These are phyloP conservation scores for Begonia peltatifolia DNA, from an alignment of 306 rosid genomes.

Conservation along the genomic window DNA sequence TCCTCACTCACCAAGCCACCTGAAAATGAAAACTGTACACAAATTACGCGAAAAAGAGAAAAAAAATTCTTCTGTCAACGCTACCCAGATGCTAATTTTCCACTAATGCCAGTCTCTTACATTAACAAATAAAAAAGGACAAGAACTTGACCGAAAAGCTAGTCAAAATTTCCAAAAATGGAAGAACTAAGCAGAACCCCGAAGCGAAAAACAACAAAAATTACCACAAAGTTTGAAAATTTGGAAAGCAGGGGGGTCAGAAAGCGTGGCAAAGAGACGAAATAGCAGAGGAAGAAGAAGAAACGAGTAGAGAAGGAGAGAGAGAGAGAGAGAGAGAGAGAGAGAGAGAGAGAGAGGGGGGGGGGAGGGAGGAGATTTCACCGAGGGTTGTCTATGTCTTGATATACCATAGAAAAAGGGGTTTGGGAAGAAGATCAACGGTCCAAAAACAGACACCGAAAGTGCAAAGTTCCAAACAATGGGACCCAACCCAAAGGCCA, in stretches of 20 bases:
- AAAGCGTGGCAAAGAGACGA: conserved; percentile 6
- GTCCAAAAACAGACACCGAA: conserved; percentile 64
- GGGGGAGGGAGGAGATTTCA: too few relatives aligned
- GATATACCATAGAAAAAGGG: conserved; percentile 25
- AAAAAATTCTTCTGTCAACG: neutral
- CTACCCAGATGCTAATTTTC: neutral
- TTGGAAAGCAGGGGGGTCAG: conserved; percentile 4
- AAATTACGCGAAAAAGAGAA: too few relatives aligned
- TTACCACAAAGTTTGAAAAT: neutral
- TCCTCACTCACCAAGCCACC: too few relatives aligned
- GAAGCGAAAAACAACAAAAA: conserved; percentile 13
- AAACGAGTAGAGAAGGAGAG: conserved; percentile 10
- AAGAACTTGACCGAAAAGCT: neutral
- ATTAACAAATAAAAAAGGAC: too few relatives aligned
- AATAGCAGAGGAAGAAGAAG: neutral
- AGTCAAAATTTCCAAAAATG: conserved; percentile 9
- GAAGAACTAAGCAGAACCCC: neutral
- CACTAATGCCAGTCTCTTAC: neutral
- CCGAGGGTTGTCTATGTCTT: conserved; percentile 13
- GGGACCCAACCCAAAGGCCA: conserved; percentile 15
- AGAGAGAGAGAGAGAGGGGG: too few relatives aligned
- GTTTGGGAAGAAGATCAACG: conserved; percentile 8
- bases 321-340: conserved; percentile 7
- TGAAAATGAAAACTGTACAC: too few relatives aligned
- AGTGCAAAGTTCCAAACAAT: conserved; percentile 62